These are phyloP conservation scores for Sistotremastrum suecicum DNA, from an alignment of 768 basidiomycete genomes.

Conservation along the genomic window DNA sequence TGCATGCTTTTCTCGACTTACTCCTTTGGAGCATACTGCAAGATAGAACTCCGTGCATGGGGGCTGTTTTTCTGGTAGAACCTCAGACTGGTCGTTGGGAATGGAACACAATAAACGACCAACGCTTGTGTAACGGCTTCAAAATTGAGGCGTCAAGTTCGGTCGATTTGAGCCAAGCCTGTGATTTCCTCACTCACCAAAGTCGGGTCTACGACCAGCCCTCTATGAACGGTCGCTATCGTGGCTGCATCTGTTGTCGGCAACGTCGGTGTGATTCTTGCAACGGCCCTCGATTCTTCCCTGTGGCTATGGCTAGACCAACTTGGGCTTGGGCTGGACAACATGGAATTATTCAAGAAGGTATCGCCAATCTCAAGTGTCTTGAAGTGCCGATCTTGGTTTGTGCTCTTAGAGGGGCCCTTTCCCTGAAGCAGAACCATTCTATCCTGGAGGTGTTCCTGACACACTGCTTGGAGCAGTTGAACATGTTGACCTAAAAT, in stretches of 20 bases:
- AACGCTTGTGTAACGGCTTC: constrained; percentile 70
- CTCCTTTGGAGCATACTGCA: constrained; percentile 69
- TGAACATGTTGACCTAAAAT: too few species aligned
- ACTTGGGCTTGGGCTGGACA: constrained; percentile 6
- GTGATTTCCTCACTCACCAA: constrained; percentile 29
- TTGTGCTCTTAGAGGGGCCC: constrained; percentile 26
- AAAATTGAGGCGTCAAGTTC: background rate
- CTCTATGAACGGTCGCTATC: constrained; percentile 22
- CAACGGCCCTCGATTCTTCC: constrained; percentile 22
- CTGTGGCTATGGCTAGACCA: constrained; percentile 18
- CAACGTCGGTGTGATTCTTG: constrained; percentile 33
- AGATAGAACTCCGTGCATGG: constrained; percentile 79
- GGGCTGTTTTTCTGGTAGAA: constrained; percentile 52
- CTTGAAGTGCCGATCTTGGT: constrained; percentile 36
- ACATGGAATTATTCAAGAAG: constrained; percentile 15
- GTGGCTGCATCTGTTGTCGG: constrained; percentile 27
- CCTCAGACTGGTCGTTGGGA: constrained; percentile 1
- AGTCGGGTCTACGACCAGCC: constrained; percentile 43
- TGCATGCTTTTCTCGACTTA: constrained; percentile 7
- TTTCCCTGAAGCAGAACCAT: constrained; percentile 45
- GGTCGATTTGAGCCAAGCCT: background rate
- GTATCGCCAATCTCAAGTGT: constrained; percentile 37
- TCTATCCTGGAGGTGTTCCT: constrained; percentile 51
- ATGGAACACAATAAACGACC: constrained; percentile 14
- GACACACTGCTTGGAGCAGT: constrained; percentile 33